Evolutionary conservation across 1,284 basidiomycete genomes (phyloP), one percentile per base, ranked within the genome.

Genomic region (Ustilago esculenta): DNA sequence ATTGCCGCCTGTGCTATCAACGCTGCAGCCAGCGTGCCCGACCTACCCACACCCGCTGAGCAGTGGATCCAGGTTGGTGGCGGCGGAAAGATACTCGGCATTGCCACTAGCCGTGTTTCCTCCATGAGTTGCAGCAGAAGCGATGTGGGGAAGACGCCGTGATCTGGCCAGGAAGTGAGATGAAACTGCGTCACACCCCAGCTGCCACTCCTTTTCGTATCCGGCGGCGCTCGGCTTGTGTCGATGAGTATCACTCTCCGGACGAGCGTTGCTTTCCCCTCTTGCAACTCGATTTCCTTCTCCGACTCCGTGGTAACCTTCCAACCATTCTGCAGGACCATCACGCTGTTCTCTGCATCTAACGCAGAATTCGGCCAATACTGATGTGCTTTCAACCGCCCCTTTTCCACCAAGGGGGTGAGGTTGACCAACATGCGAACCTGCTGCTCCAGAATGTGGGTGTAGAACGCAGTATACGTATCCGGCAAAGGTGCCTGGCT

Each of bases 401-500:
- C 71, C 18, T 65, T 49, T 50, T 81, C 76, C 17, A 50, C 34
- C 11, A 77, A 44, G 10, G 79, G 69, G 1, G 78, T 82, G 24
- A 82, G 76, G 24, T 82, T 82, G 21, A 80, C 67, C 48, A 82
- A 40, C 11, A 75, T 53, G 2, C 27, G 10, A 4, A 67, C 57
- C 3, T 55, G 29, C 10, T 73, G 58, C 18, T 55, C 29, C 14
- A 54, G 45, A 3, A 81, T 14, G 21, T 75, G 69, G 11, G 55
- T 50, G 21, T 69, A 98, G 77, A 98, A 98, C 80, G 95, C 92
- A 4, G 85, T 84, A 80, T 90, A 95, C 0, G 95, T 98, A n/a
- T 90, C 87, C 7, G 91, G 90, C 23, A 97, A 83, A 0, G 95
- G 95, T 0, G 95, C 95, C 82, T 98, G 95, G 1, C 94, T 95